These are phyloP conservation scores for Gillenia trifoliata DNA, from an alignment of 306 rosid genomes.

Conservation along the genomic window DNA sequence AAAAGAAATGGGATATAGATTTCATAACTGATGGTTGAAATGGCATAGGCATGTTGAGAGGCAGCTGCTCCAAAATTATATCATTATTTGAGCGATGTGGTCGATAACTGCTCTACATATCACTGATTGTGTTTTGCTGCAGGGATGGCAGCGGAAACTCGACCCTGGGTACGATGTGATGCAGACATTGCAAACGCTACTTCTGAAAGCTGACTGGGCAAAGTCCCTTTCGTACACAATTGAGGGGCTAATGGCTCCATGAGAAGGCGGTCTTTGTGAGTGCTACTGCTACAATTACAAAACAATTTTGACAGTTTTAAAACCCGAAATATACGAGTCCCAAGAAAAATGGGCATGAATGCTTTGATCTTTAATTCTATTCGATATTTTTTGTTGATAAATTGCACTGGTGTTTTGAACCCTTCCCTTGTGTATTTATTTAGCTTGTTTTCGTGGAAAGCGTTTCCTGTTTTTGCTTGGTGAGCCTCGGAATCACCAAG, in stretches of 20 bases:
- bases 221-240: slow-evolving; percentile 85
- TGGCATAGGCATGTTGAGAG: not conserved
- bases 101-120: not conserved
- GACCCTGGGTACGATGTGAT: slow-evolving; percentile 89
- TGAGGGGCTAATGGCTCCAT: slow-evolving; percentile 99
- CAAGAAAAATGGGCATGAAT: slow-evolving; percentile 6
- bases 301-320: slow-evolving; percentile 57
- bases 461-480: not conserved
- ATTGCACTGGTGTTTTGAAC: not conserved
- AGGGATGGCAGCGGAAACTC: slow-evolving; percentile 99
- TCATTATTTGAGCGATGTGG: too few species aligned
- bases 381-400: not conserved
- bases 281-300: slow-evolving; percentile 21
- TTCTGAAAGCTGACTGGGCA: slow-evolving; percentile 96
- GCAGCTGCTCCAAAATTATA: too few species aligned
- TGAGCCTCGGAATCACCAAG: slow-evolving; percentile 27
- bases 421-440: slow-evolving; percentile 19
- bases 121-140: slow-evolving; percentile 16
- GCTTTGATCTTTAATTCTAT: slow-evolving; percentile 5
- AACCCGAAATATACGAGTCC: slow-evolving; percentile 25
- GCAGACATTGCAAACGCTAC: slow-evolving; percentile 86
- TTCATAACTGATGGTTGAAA: too few species aligned
- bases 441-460: slow-evolving; percentile 4
- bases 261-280: slow-evolving; percentile 24
- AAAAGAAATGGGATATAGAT: too few species aligned